Evolutionary conservation across 2,329 filamentous ascomycete genomes (phyloP), one percentile per base, ranked within the genome.

Genomic region (Teratosphaeria epicoccoides): DNA sequence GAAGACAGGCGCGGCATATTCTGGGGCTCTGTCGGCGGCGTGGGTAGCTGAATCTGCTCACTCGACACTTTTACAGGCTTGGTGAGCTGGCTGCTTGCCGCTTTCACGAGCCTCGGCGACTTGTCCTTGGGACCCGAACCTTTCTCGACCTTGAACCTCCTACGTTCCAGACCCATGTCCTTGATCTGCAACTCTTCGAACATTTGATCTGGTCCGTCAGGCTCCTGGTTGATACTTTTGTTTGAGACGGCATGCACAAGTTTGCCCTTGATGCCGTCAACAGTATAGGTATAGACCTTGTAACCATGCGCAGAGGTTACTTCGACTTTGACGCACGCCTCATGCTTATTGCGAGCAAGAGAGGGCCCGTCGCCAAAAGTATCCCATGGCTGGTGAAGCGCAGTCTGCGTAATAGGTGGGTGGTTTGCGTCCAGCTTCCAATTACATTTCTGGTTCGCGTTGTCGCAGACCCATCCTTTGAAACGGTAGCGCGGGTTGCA

Each of bases 401-500:
- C 49, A 12, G 53, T 49, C 2, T 61, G 56, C 43, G 55, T 53
- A 20, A 65, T 55, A 1, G 62, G 52, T 10, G 58, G 54, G 46
- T 65, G 62, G 22, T 57, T 52, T 3, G 62, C 59, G 24, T 58
- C 55, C n/a, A 55, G 54, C 45, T 51, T 23, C 51, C 57, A 85
- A 1, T 62, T 63, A 58, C 82, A 87, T 1, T 58, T 59, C 0
- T 57, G 55, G n/a, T n/a, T 37, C 11, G 29, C 3, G 12, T 73
- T 78, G 43, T 75, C 70, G 54, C 84, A 89, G 24, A 70, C 66
- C 83, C 83, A 87, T 1, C 75, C 73, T 4, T 67, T 68, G 82
- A 84, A 89, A 23, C 73, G 66, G 12, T 76, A 70, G 1, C 85
- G 75, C 2, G 80, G 74, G 43, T 75, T 81, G 59, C 84, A 87